These are phyloP conservation scores for Leccinum disarticulatum DNA, from an alignment of 768 basidiomycete genomes.

Conservation along the genomic window DNA sequence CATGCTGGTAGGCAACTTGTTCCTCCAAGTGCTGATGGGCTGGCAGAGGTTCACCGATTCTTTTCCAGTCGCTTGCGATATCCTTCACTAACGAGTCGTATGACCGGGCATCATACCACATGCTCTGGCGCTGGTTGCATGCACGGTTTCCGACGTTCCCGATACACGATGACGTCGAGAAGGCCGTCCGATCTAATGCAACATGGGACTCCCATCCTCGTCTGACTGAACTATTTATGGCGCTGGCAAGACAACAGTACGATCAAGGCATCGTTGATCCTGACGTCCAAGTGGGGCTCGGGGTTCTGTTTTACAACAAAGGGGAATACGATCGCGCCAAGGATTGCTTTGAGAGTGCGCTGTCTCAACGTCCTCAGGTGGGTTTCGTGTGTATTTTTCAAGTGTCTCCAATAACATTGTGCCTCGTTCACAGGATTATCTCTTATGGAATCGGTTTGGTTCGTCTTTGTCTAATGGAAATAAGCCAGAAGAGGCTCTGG, in stretches of 20 bases:
- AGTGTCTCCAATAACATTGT: background rate
- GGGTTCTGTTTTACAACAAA: slow-evolving; percentile 89
- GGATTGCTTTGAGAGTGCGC: slow-evolving; percentile 91
- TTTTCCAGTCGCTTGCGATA: slow-evolving; percentile 83
- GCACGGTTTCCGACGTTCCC: slow-evolving; percentile 59
- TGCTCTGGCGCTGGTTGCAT: slow-evolving; percentile 82
- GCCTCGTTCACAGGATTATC: slow-evolving; percentile 62
- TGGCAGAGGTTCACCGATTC: slow-evolving; percentile 12
- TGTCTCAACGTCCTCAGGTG: slow-evolving; percentile 74
- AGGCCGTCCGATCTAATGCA: slow-evolving; percentile 53
- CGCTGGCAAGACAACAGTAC: slow-evolving; percentile 82
- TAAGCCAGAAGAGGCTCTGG: slow-evolving; percentile 90
- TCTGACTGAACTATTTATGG: slow-evolving; percentile 81
- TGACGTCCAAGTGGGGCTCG: slow-evolving; percentile 91
- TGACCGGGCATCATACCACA: slow-evolving; percentile 82
- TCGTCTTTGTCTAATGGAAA: slow-evolving; percentile 93
- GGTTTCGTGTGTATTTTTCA: slow-evolving; percentile 14
- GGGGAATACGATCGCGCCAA: slow-evolving; percentile 84
- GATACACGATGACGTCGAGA: slow-evolving; percentile 54
- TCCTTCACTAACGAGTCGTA: slow-evolving; percentile 94
- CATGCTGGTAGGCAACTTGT: slow-evolving; percentile 59
- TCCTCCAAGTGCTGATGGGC: background rate
- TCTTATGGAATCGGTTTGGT: slow-evolving; percentile 94
- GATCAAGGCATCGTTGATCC: slow-evolving; percentile 70
- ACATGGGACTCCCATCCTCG: slow-evolving; percentile 82